phyloP scores from a whole-genome alignment of 106 monocot genomes.

The Agapanthus africanus region DNA sequence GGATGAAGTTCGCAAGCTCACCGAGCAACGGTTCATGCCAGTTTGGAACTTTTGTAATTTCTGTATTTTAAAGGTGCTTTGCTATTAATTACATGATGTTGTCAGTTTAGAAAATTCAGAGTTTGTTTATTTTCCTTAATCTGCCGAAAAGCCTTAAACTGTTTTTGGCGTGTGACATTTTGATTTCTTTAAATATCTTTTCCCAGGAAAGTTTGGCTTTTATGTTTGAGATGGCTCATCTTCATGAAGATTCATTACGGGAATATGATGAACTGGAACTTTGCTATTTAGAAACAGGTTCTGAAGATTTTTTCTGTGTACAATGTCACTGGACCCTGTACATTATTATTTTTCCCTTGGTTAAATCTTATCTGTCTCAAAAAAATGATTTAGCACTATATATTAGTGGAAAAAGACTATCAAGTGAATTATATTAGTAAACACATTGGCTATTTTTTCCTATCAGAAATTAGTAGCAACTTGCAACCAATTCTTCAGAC shows the following conservation, averaged over 20 bases:
- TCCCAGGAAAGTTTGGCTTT: conserved; percentile 94
- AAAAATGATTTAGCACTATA: too few relatives aligned
- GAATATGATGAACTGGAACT: conserved; percentile 99
- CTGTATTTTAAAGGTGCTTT: conserved; percentile 78
- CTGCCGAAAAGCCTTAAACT: conserved; percentile 53
- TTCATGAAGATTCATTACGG: conserved; percentile 91
- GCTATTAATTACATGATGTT: conserved; percentile 1
- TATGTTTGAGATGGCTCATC: conserved; percentile 98
- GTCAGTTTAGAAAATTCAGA: background rate
- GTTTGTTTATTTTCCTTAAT: conserved; percentile 1
- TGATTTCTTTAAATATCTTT: conserved; percentile 2
- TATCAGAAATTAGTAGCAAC: too few relatives aligned
- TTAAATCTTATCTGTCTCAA: background rate
- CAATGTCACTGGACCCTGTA: background rate
- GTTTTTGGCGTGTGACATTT: background rate
- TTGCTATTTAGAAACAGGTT: conserved; percentile 97
- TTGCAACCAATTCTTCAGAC: too few relatives aligned
- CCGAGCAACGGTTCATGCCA: conserved; percentile 86
- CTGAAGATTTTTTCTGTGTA: background rate
- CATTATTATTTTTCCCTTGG: background rate
- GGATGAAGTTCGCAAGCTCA: conserved; percentile 90
- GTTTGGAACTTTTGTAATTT: conserved; percentile 98
- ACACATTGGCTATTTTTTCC: background rate
- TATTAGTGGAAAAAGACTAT: too few relatives aligned
- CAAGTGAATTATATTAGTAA: too few relatives aligned